A percentile compares a stretch with the other conserved stretches of the same genome.
Evolutionary conservation across 352 stramenopile genomes (phyloP).

Genomic region (Phytophthora tubulina): DNA sequence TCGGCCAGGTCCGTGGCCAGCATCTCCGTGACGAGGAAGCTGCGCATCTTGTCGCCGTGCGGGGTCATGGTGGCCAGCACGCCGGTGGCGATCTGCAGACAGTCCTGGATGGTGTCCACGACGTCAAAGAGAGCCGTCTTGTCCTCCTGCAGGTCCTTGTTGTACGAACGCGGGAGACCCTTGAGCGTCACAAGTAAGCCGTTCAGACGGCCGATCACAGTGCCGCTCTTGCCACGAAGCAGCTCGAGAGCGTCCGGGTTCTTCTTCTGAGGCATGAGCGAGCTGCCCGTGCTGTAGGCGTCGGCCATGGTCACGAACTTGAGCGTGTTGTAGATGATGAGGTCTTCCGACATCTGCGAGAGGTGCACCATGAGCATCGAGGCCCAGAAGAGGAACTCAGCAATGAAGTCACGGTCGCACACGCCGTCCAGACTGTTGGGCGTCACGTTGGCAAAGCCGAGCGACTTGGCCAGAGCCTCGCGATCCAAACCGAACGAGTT

Average conservation of each 20-base stretch:
- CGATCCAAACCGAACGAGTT: conserved; percentile 98
- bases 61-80: conserved; percentile 97
- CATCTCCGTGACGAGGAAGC: conserved; percentile 98
- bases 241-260: conserved; percentile 99
- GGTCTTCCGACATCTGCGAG: conserved; percentile 97
- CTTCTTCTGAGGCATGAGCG: conserved; percentile 99
- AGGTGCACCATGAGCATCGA: conserved; percentile 97
- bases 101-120: conserved; percentile 97
- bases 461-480: conserved; percentile 92
- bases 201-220: conserved; percentile 95
- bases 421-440: conserved; percentile 98
- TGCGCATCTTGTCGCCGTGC: conserved; percentile 94
- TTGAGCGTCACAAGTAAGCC: conserved; percentile 98
- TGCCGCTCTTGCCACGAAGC: conserved; percentile 97
- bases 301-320: conserved; percentile 97
- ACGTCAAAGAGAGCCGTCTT: conserved; percentile 98
- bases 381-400: conserved; percentile 99
- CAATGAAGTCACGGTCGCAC: conserved; percentile 99
- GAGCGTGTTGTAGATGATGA: conserved; percentile 98
- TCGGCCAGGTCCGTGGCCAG: conserved; percentile 99
- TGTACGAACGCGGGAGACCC: conserved; percentile 97
- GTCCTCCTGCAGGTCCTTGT: conserved; percentile 99
- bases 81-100: conserved; percentile 96
- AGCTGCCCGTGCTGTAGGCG: conserved; percentile 98
- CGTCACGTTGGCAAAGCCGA: conserved; percentile 95